phyloP scores from a whole-genome alignment of 306 rosid genomes.

The Vigna mungo region DNA sequence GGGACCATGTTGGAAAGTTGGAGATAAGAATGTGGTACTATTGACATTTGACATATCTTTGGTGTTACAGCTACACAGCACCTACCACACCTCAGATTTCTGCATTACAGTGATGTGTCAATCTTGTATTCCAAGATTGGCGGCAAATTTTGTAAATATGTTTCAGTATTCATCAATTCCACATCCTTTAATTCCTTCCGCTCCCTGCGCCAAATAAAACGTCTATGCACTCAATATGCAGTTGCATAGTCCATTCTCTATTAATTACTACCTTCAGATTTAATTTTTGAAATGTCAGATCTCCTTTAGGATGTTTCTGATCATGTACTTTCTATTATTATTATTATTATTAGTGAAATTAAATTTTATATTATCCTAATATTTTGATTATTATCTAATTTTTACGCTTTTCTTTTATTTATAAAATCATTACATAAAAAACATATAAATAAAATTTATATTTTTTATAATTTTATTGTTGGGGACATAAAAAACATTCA shows the following conservation, averaged over 20 bases:
- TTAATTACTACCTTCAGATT: background rate
- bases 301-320: no score
- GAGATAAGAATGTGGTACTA: conserved; percentile 20
- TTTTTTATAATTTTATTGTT: background rate
- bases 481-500: conserved; percentile 7
- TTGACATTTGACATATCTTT: conserved; percentile 35
- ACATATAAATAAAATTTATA: no score
- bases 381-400: no score
- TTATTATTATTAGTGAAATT: no score
- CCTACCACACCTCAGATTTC: conserved; percentile 13
- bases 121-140: conserved; percentile 24
- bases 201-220: conserved; percentile 14
- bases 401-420: no score
- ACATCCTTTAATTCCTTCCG: conserved; percentile 9
- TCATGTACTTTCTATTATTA: no score
- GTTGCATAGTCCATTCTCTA: background rate
- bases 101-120: conserved; percentile 19
- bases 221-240: background rate
- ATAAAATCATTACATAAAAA: background rate
- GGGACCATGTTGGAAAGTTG: conserved; percentile 23
- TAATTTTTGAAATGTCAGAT: no score
- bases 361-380: no score
- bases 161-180: background rate
- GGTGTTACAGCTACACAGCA: conserved; percentile 32
- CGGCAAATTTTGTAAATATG: conserved; percentile 8